phyloP scores from a whole-genome alignment of 768 basidiomycete species.

The Udeniomyces megalosporus region DNA sequence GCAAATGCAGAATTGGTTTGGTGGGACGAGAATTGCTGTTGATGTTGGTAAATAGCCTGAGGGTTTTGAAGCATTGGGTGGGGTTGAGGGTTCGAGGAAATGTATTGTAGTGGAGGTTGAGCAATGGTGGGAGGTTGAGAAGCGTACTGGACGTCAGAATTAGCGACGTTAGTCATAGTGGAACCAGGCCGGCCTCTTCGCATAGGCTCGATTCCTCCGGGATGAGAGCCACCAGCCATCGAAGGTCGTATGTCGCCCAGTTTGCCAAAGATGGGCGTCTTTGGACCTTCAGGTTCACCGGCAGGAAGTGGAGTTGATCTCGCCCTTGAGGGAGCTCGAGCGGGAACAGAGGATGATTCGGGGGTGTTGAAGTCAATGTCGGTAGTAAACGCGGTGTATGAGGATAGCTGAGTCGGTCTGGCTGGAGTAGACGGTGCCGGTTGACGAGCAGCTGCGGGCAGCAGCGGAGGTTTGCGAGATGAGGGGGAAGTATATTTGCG shows the following conservation, averaged over 20 bases:
- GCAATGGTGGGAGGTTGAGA: background rate
- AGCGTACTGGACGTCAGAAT: background rate
- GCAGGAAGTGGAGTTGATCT: background rate
- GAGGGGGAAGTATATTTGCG: constrained; percentile 4
- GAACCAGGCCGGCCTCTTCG: background rate
- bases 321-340: background rate
- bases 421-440: constrained; percentile 1
- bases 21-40: too few relatives aligned
- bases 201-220: constrained; percentile 11
- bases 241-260: constrained; percentile 4
- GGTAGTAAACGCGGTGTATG: background rate
- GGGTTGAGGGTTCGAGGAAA: background rate
- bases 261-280: constrained; percentile 5
- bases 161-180: background rate
- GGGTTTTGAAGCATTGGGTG: too few relatives aligned
- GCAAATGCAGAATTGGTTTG: too few relatives aligned
- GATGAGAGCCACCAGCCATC: background rate
- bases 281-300: background rate
- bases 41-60: too few relatives aligned
- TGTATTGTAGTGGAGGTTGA: constrained; percentile 1
- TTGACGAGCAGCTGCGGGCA: background rate
- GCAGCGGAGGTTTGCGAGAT: background rate
- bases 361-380: background rate
- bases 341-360: background rate
- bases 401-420: background rate